Evolutionary conservation across 2,329 filamentous ascomycete species (phyloP).

Genomic region (Gliomastix tumulicola): DNA sequence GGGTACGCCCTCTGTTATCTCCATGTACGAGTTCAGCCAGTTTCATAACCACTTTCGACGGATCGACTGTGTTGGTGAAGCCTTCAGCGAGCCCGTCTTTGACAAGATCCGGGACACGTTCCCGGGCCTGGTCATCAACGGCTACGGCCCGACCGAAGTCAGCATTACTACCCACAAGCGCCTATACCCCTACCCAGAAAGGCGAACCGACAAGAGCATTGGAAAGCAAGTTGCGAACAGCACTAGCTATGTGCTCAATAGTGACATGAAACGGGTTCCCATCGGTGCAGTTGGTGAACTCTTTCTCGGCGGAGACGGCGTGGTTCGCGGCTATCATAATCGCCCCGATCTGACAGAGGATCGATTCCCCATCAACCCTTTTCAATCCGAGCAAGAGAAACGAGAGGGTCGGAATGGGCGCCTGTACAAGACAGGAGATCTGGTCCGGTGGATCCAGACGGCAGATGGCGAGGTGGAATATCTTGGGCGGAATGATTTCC

Average conservation of each 20-base stretch:
- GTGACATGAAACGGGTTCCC: conserved; percentile 3
- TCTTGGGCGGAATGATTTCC: conserved; percentile 9
- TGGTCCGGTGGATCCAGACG: conserved; percentile 7
- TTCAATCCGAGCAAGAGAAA: background rate
- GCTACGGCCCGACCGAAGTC: conserved; percentile 7
- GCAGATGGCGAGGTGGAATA: conserved; percentile 8
- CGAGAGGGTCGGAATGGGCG: background rate
- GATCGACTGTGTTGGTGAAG: conserved; percentile 1
- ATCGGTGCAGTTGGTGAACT: conserved; percentile 4
- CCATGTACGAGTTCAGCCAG: conserved; percentile 2
- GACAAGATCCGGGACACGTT: conserved; percentile 7
- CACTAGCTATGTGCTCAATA: conserved; percentile 25
- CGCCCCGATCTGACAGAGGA: conserved; percentile 2
- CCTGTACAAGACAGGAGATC: conserved; percentile 9
- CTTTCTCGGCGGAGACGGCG: conserved; percentile 2
- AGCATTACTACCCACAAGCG: conserved; percentile 6
- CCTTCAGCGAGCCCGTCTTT: conserved; percentile 1
- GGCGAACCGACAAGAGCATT: conserved; percentile 4
- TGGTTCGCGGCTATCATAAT: conserved; percentile 5
- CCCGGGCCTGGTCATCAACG: conserved; percentile 6
- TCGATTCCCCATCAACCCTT: conserved; percentile 4
- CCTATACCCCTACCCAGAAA: conserved; percentile 4
- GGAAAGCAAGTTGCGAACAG: conserved; percentile 1
- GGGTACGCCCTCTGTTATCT: conserved; percentile 2
- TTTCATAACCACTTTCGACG: too few relatives aligned